These are phyloP conservation scores for Phytophthora citricola DNA, from an alignment of 352 stramenopile species.

Conservation along the genomic window DNA sequence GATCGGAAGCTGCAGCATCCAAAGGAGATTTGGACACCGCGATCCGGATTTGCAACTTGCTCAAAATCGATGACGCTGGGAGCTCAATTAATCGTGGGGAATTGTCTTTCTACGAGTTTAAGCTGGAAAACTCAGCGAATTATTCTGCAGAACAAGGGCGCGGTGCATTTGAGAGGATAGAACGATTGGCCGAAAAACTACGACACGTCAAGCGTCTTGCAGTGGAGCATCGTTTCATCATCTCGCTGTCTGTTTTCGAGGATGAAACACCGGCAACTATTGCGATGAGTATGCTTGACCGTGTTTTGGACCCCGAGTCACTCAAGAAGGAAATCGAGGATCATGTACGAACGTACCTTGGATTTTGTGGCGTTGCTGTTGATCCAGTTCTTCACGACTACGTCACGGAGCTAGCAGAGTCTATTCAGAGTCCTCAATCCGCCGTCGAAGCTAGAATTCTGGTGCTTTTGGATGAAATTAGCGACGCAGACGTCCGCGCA, in stretches of 20 bases:
- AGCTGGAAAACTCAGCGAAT: constrained; percentile 14
- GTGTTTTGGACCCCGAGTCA: constrained; percentile 40
- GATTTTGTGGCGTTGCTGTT: constrained; percentile 38
- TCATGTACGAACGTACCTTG: constrained; percentile 60
- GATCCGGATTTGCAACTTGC: constrained; percentile 41
- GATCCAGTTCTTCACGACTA: constrained; percentile 62
- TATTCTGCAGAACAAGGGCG: not conserved
- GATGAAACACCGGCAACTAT: constrained; percentile 71
- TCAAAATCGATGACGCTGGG: constrained; percentile 14
- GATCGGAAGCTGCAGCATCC: constrained; percentile 33
- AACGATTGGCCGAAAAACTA: constrained; percentile 48
- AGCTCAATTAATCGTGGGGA: not conserved
- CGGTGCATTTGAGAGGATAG: constrained; percentile 36
- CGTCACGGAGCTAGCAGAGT: constrained; percentile 50
- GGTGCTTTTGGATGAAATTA: constrained; percentile 44
- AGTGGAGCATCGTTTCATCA: constrained; percentile 56
- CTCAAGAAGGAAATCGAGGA: constrained; percentile 45
- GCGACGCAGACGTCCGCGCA: constrained; percentile 31
- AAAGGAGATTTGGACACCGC: constrained; percentile 39
- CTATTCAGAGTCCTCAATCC: constrained; percentile 29
- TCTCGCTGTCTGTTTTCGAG: constrained; percentile 61
- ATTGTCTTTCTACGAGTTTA: constrained; percentile 38
- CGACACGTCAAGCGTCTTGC: constrained; percentile 61
- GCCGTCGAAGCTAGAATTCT: constrained; percentile 40
- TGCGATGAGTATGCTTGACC: constrained; percentile 80